Evolutionary conservation across 2,329 filamentous ascomycete genomes (phyloP).

Genomic region (Dactylonectria macrodidyma): DNA sequence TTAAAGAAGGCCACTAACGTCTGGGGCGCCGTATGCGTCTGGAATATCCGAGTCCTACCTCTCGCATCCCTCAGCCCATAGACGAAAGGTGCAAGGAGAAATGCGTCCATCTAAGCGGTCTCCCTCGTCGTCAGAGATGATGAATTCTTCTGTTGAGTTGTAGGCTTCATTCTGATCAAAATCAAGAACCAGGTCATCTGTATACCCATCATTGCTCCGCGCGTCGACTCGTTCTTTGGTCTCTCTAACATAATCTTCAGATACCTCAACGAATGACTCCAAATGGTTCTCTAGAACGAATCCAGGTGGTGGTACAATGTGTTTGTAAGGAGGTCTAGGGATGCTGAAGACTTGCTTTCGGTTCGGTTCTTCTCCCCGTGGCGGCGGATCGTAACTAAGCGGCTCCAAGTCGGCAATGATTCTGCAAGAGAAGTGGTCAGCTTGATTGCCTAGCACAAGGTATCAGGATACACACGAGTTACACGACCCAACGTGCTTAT

Average conservation of each 20-base stretch:
- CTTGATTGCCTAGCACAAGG: neutral
- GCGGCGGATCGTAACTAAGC: constrained; percentile 28
- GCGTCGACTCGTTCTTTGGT: neutral
- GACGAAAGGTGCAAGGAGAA: constrained; percentile 59
- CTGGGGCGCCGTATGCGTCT: constrained; percentile 22
- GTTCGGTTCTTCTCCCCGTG: neutral
- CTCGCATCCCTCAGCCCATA: constrained; percentile 54
- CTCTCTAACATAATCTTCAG: neutral
- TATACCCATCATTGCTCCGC: neutral
- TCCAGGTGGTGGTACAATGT: constrained; percentile 7
- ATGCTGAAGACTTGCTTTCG: constrained; percentile 21
- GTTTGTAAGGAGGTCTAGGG: constrained; percentile 29
- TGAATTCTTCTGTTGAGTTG: constrained; percentile 22
- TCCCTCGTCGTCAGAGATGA: constrained; percentile 60
- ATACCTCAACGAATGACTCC: constrained; percentile 5
- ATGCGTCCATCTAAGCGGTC: constrained; percentile 54
- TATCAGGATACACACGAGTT: constrained; percentile 20
- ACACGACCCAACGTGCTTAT: constrained; percentile 11
- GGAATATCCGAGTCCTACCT: constrained; percentile 45
- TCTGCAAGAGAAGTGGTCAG: constrained; percentile 20
- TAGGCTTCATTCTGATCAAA: neutral
- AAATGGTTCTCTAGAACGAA: constrained; percentile 10
- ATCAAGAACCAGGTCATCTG: neutral
- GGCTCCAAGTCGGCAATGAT: constrained; percentile 18
- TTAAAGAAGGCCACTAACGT: constrained; percentile 13